phyloP scores from a whole-genome alignment of 1,284 basidiomycete species.

The Ganoderma boninense region DNA sequence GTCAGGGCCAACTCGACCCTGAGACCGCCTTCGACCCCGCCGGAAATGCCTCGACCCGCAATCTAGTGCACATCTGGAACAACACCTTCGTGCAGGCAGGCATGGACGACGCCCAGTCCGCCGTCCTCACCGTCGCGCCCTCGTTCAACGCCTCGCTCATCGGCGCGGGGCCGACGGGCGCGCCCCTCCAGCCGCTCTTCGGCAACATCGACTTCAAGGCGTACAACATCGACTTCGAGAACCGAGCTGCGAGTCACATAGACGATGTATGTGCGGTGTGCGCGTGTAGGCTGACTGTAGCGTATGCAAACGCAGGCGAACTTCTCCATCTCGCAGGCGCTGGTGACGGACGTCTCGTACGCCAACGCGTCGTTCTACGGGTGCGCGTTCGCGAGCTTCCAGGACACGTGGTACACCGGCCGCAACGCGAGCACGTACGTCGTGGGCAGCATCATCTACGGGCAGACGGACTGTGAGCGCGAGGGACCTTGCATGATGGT shows the following conservation, averaged over 20 bases:
- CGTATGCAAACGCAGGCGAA: conserved; percentile 51
- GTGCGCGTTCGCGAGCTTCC: conserved; percentile 67
- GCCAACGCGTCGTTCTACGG: conserved; percentile 76
- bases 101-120: conserved; percentile 61
- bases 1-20: conserved; percentile 60
- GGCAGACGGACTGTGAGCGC: conserved; percentile 67
- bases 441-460: conserved; percentile 68
- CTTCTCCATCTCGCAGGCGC: conserved; percentile 64
- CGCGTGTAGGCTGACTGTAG: neutral
- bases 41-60: conserved; percentile 50
- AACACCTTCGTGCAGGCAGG: conserved; percentile 51
- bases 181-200: conserved; percentile 60
- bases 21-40: conserved; percentile 42
- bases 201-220: conserved; percentile 68
- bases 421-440: conserved; percentile 66
- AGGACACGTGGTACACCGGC: conserved; percentile 76
- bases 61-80: conserved; percentile 64
- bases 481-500: neutral
- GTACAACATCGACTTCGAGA: conserved; percentile 75
- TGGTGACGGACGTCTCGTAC: conserved; percentile 66
- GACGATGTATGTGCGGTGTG: neutral
- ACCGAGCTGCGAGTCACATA: conserved; percentile 60
- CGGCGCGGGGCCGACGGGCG: conserved; percentile 63
- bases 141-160: conserved; percentile 58
- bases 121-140: conserved; percentile 62